Evolutionary conservation across 2,329 filamentous ascomycete genomes (phyloP).

Genomic region (Coniochaeta sp.): DNA sequence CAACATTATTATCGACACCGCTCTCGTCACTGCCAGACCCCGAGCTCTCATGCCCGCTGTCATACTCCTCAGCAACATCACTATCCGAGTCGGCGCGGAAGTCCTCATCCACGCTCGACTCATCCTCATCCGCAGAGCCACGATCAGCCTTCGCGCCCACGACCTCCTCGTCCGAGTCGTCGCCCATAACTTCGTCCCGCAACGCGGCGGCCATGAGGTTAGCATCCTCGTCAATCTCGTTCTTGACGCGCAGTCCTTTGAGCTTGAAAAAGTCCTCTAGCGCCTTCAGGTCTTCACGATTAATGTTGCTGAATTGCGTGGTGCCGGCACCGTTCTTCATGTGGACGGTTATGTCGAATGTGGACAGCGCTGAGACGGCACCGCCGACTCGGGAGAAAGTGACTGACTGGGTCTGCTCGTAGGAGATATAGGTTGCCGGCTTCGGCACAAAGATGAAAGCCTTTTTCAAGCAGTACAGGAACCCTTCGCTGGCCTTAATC

Average conservation of each 20-base stretch:
- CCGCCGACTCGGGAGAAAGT: constrained; percentile 95
- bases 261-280: constrained; percentile 97
- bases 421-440: constrained; percentile 92
- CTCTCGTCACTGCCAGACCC: constrained; percentile 62
- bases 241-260: constrained; percentile 93
- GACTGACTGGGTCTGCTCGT: constrained; percentile 84
- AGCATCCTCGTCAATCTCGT: constrained; percentile 95
- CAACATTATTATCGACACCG: constrained; percentile 43
- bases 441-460: constrained; percentile 99
- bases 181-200: constrained; percentile 73
- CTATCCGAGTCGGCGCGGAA: constrained; percentile 89
- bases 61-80: constrained; percentile 93
- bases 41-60: constrained; percentile 83
- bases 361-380: constrained; percentile 86
- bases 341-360: constrained; percentile 92
- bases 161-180: constrained; percentile 76
- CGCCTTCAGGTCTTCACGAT: constrained; percentile 91
- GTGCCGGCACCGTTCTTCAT: constrained; percentile 83
- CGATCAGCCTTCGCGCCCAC: constrained; percentile 64
- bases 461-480: constrained; percentile 94
- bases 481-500: constrained; percentile 99
- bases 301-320: constrained; percentile 98
- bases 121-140: constrained; percentile 91
- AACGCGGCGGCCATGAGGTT: constrained; percentile 73
- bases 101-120: constrained; percentile 92